Evolutionary conservation across 2,329 filamentous ascomycete species (phyloP).

Genomic region (Xylariomycetidae sp.): DNA sequence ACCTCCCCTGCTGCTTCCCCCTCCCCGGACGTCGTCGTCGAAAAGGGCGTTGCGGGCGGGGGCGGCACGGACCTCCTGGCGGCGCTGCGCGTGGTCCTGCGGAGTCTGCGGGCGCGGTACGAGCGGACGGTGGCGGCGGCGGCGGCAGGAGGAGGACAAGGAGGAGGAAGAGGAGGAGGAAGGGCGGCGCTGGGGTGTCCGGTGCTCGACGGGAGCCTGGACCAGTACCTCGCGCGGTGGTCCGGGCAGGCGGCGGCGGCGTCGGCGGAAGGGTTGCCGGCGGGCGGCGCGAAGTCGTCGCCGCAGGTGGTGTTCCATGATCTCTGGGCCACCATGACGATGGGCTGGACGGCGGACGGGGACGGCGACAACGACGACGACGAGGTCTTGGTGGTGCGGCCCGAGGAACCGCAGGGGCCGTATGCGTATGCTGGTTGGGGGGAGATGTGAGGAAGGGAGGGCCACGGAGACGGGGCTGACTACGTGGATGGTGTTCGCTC

Average conservation of each 20-base stretch:
- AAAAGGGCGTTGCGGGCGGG: neutral
- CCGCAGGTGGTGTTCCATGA: constrained; percentile 10
- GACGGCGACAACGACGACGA: too few species aligned
- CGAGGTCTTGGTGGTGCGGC: too few species aligned
- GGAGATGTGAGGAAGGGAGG: too few species aligned
- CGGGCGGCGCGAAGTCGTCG: neutral
- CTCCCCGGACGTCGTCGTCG: too few species aligned
- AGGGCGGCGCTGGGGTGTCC: constrained; percentile 33
- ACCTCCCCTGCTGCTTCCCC: neutral
- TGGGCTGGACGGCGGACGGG: constrained; percentile 15
- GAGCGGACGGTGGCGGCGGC: constrained; percentile 29
- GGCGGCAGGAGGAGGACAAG: constrained; percentile 4
- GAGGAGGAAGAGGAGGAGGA: constrained; percentile 9
- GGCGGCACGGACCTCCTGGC: constrained; percentile 19
- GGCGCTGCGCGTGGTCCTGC: constrained; percentile 40
- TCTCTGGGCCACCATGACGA: constrained; percentile 22
- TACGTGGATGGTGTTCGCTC: too few species aligned
- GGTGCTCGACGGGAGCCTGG: constrained; percentile 45
- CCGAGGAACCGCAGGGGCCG: too few species aligned
- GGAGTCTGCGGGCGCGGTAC: constrained; percentile 41
- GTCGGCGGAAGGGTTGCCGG: neutral
- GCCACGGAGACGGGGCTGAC: too few species aligned
- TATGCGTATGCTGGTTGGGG: too few species aligned
- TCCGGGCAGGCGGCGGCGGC: constrained; percentile 27
- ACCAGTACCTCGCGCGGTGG: constrained; percentile 40